Evolutionary conservation across 139 green algal genomes (phyloP), one percentile per base, ranked within the genome.

Genomic region (Helicosporidium sp.): DNA sequence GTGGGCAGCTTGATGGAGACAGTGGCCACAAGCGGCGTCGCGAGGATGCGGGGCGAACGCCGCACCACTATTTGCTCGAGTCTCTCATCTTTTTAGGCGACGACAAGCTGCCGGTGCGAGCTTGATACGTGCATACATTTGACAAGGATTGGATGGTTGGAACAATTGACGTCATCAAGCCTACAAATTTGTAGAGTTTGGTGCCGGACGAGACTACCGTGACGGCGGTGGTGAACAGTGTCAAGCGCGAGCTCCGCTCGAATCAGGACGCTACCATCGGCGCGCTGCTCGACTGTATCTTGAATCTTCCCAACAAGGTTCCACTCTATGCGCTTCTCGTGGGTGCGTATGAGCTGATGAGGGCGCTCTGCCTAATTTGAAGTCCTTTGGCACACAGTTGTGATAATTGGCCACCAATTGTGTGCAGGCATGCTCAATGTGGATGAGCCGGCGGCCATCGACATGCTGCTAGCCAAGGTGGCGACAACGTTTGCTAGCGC

Each of bases 291-390:
- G 73, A 87, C 55, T 81, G 68, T 46, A 60, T 61, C n/a, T 54
- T 71, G 23, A 65, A 84, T 49, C 42, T 87, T 15, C 51, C 62
- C 8, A 55, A 65, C 46, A 91, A 91, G 54, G 76, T 68, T 3
- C 64, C 65, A 1, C 51, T 81, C 36, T 91, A 87, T 41, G 68
- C 71, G 6, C 58, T 82, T 18, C 58, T 90, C 13, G 52, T 75
- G 7, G 79, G 77, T 81, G 55, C 60, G 66, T 29, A 13, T 33
- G 15, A 27, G 26, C 18, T 51, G 42, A 22, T 43, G 22, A 22
- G 29, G 10, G 12, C 4, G 27, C 15, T 20, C 20, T 10, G 2
- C 1, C 58, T 66, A 60, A 51, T 26, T 44, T 79, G 26, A 41
- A 70, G 15, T 64, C 70, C 40, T 46, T 36, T 8, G 51, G 64